Conservation (phyloP, 2,329 filamentous ascomycete species). For the Fusarium circinatum region DNA sequence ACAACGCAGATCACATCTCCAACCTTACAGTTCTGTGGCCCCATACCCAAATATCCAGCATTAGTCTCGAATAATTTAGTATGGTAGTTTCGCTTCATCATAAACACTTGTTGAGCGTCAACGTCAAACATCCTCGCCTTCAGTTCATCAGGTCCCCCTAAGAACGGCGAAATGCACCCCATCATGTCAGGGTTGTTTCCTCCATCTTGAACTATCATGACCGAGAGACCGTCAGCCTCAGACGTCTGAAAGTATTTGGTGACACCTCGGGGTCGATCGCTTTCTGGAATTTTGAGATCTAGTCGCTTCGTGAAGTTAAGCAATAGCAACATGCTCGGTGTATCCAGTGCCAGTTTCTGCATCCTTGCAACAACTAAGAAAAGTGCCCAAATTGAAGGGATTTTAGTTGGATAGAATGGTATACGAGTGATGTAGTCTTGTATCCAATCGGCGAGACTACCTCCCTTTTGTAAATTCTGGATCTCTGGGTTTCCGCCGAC, state of each 20-base stretch:
- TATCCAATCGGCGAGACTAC: neutral
- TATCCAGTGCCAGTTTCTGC: neutral
- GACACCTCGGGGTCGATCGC: neutral
- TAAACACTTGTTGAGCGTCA: neutral
- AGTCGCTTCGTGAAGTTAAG: neutral
- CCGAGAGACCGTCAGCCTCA: neutral
- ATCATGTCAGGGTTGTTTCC: neutral
- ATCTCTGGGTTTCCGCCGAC: neutral
- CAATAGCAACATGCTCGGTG: neutral
- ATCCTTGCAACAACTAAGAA: neutral
- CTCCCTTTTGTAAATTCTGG: neutral
- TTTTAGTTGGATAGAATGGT: neutral
- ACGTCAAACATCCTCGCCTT: neutral
- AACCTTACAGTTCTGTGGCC: neutral
- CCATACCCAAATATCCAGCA: neutral
- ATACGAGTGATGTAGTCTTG: neutral
- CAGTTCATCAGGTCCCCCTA: neutral
- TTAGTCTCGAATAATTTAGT: neutral
- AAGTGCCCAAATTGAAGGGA: neutral
- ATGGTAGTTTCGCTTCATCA: neutral
- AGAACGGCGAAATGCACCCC: neutral
- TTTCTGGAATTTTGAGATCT: neutral
- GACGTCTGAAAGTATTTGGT: neutral
- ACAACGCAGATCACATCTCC: neutral
- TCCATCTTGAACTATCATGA: neutral